phyloP scores from a whole-genome alignment of 495 filamentous ascomycete genomes.

The Podospora appendiculata region DNA sequence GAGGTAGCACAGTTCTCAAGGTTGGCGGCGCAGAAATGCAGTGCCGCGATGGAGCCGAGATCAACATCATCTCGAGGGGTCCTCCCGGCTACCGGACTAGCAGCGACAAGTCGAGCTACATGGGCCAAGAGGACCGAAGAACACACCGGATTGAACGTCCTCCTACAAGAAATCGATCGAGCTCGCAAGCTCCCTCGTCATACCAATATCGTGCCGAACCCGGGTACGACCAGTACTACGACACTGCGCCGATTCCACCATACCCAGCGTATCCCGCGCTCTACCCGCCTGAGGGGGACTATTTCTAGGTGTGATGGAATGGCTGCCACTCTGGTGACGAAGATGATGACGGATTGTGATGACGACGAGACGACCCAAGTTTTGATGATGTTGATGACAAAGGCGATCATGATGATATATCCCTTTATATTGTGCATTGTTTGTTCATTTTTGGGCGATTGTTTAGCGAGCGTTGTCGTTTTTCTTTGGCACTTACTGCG shows the following conservation, averaged over 20 bases:
- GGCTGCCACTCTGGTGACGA: neutral
- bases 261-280: conserved; percentile 10
- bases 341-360: neutral
- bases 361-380: conserved; percentile 14
- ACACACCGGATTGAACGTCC: conserved; percentile 32
- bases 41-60: conserved; percentile 43
- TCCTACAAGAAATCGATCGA: conserved; percentile 26
- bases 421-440: neutral
- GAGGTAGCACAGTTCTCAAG: conserved; percentile 37
- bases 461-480: conserved; percentile 19
- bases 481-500: neutral
- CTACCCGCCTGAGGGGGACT: neutral
- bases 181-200: conserved; percentile 35
- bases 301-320: no score
- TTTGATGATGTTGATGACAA: conserved; percentile 14
- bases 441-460: conserved; percentile 2
- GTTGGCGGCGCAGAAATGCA: conserved; percentile 45
- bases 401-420: conserved; percentile 2
- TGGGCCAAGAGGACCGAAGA: conserved; percentile 35
- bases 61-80: conserved; percentile 35
- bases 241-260: conserved; percentile 2
- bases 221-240: conserved; percentile 10
- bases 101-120: conserved; percentile 34
- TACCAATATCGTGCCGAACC: conserved; percentile 15
- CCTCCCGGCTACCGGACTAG: conserved; percentile 20